Percentiles rank a stretch among this genome's conserved stretches.
phyloP scores from a whole-genome alignment of 129 eudicot genomes.

The Cynara cardunculus region DNA sequence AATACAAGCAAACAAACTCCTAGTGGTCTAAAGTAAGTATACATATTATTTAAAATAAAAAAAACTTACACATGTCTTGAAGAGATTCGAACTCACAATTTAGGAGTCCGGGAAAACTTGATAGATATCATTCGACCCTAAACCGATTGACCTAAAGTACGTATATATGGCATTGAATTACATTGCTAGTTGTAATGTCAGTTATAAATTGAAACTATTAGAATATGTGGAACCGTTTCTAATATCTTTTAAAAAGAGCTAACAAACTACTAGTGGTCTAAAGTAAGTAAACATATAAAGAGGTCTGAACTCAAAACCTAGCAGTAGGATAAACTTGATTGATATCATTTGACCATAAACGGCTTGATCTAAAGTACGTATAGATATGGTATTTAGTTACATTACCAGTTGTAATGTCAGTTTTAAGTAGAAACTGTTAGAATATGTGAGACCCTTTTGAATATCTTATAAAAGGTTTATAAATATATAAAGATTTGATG shows the following conservation, averaged over 20 bases:
- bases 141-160: not conserved
- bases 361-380: not conserved
- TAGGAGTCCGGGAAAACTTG: not conserved
- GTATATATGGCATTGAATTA: not conserved
- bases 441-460: not conserved
- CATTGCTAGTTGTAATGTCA: not conserved
- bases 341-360: not conserved
- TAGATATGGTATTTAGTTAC: not conserved
- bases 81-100: not conserved
- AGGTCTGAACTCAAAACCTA: not conserved
- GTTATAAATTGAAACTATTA: not conserved
- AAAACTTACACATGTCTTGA: not conserved
- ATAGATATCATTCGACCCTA: not conserved
- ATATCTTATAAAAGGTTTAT: too few relatives aligned
- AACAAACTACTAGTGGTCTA: conserved; percentile 4
- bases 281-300: not conserved
- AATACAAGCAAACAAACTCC: conserved; percentile 5
- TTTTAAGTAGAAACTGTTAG: not conserved
- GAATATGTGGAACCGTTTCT: not conserved
- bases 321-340: not conserved
- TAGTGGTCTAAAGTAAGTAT: conserved; percentile 6
- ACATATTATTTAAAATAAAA: not conserved
- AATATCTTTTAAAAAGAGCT: not conserved
- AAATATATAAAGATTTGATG: too few relatives aligned
- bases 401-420: not conserved